Evolutionary conservation across 163 green algal species (phyloP), one percentile per base, ranked within the genome.

Genomic region (Volvox carteri): DNA sequence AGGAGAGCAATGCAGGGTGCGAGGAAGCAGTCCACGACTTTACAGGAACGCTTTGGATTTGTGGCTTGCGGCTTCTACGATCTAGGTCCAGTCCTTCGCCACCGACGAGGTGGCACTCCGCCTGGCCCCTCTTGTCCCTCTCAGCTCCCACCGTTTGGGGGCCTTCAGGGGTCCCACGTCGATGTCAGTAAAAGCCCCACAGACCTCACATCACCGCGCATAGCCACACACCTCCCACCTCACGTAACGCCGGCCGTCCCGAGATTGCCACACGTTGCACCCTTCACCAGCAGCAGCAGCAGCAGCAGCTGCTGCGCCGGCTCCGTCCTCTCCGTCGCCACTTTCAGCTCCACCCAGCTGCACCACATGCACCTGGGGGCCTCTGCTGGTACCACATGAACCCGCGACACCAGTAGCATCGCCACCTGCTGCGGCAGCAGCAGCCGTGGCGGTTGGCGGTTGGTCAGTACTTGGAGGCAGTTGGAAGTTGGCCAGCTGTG

Each of bases 401-500:
- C 30, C 25, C 25, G 12, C 30, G 5, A 9, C 9, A 46, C 16
- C 65, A 48, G 8, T 33, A 42, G 30, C 65, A 44, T 16, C 30
- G n/a, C 7, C 30, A 14, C 65, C 33, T 12, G 18, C 33, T 28
- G 33, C 65, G 25, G 30, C 65, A 48, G 11, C 65, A 21, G 39
- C 1, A 35, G 23, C 14, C 9, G 74, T 46, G 23, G 74, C 44
- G 16, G 33, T 19, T 30, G 56, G 19, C 46, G 60, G 60, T 33
- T 48, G 39, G 50, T 23, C 41, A 48, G 48, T 79, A 44, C 39
- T 44, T 62, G 92, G 65, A 73, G 42, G 33, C 86, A 95, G 70
- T 4, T 91, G 68, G 77, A 98, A 99, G 92, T 94, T 99, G 65
- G 95, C 48, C 54, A 65, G 54, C 80, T 93, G 88, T 7, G 97